These are phyloP conservation scores for Quercus tomentella DNA, from an alignment of 331 rosid genomes.

Conservation along the genomic window DNA sequence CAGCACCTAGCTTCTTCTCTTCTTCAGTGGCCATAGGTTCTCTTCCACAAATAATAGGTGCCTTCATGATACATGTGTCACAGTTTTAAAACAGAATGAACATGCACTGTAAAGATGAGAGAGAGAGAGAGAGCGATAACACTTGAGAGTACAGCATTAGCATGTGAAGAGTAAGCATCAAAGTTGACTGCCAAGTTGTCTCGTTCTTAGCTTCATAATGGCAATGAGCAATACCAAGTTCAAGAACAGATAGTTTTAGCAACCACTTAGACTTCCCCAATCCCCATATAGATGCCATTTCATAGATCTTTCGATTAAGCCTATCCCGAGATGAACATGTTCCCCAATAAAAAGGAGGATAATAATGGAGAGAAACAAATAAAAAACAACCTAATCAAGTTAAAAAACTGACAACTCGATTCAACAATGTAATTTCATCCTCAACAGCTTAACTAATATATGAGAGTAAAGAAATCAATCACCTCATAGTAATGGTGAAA, in stretches of 20 bases:
- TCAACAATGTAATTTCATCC: not conserved
- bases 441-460: not conserved
- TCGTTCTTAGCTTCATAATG: not conserved
- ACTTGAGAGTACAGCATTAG: not conserved
- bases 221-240: not conserved
- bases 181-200: not conserved
- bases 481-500: conserved; percentile 90
- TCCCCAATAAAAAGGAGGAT: not conserved
- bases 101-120: conserved; percentile 2
- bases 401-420: conserved; percentile 17
- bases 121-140: not conserved
- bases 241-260: not conserved
- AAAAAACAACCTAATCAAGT: not conserved
- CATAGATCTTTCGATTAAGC: too few species aligned
- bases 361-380: not conserved
- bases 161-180: not conserved
- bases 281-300: not conserved
- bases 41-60: conserved; percentile 91
- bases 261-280: not conserved
- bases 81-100: conserved; percentile 10
- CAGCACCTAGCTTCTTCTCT: conserved; percentile 80
- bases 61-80: conserved; percentile 41
- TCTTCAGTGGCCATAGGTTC: conserved; percentile 78
- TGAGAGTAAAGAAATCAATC: conserved; percentile 17
- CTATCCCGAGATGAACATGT: too few species aligned